Evolutionary conservation across 1,284 basidiomycete genomes (phyloP).

Genomic region (Flammula alnicola): DNA sequence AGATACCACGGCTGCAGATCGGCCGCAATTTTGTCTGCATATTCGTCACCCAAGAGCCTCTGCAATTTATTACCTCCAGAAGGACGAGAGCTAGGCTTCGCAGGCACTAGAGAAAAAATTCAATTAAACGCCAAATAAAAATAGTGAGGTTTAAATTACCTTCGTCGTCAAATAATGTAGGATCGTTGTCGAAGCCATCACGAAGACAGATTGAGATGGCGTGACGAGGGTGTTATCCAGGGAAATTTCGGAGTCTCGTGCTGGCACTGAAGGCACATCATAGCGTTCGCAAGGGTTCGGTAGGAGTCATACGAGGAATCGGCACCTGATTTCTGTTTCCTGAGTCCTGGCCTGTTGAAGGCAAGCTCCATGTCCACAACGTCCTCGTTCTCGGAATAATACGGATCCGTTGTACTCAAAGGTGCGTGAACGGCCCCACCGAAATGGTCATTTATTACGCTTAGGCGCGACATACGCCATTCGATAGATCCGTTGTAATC

Average conservation of each 20-base stretch:
- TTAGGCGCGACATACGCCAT: conserved; percentile 71
- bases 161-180: too few species aligned
- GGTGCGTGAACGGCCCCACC: conserved; percentile 41
- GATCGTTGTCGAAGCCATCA: conserved; percentile 30
- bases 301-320: conserved; percentile 35
- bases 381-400: conserved; percentile 53
- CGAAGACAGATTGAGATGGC: conserved; percentile 19
- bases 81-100: conserved; percentile 33
- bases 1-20: conserved; percentile 85
- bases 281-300: conserved; percentile 26
- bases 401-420: conserved; percentile 28
- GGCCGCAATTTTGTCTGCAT: conserved; percentile 52
- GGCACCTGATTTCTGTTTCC: conserved; percentile 28
- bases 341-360: conserved; percentile 39
- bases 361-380: conserved; percentile 66
- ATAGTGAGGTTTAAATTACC: conserved; percentile 31
- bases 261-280: conserved; percentile 17
- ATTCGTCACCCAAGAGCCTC: conserved; percentile 80
- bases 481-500: conserved; percentile 76
- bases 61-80: conserved; percentile 64
- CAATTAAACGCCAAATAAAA: background rate
- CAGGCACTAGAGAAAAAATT: conserved; percentile 14
- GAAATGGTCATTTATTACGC: conserved; percentile 56
- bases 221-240: conserved; percentile 34
- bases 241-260: conserved; percentile 31